phyloP scores from a whole-genome alignment of 2,329 filamentous ascomycete genomes.

The Malbranchea zuffiana region DNA sequence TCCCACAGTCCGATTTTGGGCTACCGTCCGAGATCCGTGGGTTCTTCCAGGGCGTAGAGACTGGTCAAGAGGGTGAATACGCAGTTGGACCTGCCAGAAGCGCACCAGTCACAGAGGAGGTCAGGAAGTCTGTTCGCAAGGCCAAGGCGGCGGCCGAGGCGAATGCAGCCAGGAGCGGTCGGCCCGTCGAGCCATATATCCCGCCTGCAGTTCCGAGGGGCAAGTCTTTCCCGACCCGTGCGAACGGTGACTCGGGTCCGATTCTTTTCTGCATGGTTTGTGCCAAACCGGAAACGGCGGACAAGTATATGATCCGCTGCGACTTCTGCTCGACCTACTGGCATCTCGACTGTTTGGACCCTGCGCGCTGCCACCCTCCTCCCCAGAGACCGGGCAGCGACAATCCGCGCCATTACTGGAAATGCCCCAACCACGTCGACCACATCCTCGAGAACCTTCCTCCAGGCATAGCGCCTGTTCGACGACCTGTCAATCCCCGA shows the following conservation, averaged over 20 bases:
- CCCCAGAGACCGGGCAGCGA: conserved; percentile 39
- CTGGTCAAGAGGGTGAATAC: conserved; percentile 68
- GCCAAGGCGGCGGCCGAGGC: conserved; percentile 3
- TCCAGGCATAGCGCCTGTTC: conserved; percentile 18
- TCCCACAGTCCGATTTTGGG: conserved; percentile 60
- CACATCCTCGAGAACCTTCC: conserved; percentile 48
- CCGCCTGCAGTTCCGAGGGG: too few species aligned
- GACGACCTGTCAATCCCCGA: conserved; percentile 35
- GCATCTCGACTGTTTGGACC: conserved; percentile 87
- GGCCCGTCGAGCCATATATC: too few species aligned
- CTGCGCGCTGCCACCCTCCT: conserved; percentile 69
- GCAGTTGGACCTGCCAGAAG: conserved; percentile 9
- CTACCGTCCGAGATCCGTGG: conserved; percentile 62
- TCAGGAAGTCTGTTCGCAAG: too few species aligned
- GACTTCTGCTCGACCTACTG: conserved; percentile 71
- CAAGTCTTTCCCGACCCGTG: too few species aligned
- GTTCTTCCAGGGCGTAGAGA: conserved; percentile 68
- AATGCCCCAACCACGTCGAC: conserved; percentile 77
- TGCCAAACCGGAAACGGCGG: conserved; percentile 47
- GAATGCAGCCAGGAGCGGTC: not conserved
- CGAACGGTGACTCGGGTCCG: too few species aligned
- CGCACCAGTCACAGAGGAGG: conserved; percentile 15
- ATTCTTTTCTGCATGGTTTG: not conserved
- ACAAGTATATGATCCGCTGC: conserved; percentile 66
- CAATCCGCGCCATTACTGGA: conserved; percentile 60